These are phyloP conservation scores for Trichosporon faecale DNA, from an alignment of 1,284 basidiomycete genomes.

Conservation along the genomic window DNA sequence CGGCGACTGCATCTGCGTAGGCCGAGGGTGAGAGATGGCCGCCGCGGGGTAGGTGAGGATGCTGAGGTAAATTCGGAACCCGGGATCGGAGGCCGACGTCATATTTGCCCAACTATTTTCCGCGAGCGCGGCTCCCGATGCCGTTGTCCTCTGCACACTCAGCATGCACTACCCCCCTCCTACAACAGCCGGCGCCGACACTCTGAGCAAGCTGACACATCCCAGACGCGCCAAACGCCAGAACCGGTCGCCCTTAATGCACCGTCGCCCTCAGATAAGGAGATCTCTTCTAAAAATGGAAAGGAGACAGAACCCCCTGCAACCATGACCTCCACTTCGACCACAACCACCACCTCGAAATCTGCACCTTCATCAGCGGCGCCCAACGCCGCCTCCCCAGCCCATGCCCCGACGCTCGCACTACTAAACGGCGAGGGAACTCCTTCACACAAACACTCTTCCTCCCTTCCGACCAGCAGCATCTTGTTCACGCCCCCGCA, in stretches of 20 bases:
- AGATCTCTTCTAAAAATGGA: not conserved
- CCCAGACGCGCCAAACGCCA: not conserved
- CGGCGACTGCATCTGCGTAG: not conserved
- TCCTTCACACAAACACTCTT: not conserved
- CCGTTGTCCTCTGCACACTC: no score
- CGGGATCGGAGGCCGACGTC: not conserved
- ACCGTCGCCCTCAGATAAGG: not conserved
- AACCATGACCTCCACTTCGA: not conserved
- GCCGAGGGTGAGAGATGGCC: not conserved
- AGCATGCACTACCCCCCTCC: no score
- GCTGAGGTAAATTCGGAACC: conserved; percentile 4
- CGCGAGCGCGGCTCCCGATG: not conserved
- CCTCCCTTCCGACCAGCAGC: not conserved
- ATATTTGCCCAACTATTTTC: not conserved
- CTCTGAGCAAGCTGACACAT: not conserved
- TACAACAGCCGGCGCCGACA: not conserved
- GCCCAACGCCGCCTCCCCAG: not conserved
- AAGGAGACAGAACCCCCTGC: not conserved
- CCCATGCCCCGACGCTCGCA: conserved; percentile 3
- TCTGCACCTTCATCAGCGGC: not conserved
- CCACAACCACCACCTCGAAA: not conserved
- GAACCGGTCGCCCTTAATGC: not conserved
- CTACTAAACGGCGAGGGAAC: conserved; percentile 2
- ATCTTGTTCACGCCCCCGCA: not conserved
- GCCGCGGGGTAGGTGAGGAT: not conserved